Percentiles rank a stretch among this genome's conserved stretches.
These are phyloP conservation scores for Wickerhamiella bombiphila DNA, from an alignment of 805 yeast genomes.

Conservation along the genomic window DNA sequence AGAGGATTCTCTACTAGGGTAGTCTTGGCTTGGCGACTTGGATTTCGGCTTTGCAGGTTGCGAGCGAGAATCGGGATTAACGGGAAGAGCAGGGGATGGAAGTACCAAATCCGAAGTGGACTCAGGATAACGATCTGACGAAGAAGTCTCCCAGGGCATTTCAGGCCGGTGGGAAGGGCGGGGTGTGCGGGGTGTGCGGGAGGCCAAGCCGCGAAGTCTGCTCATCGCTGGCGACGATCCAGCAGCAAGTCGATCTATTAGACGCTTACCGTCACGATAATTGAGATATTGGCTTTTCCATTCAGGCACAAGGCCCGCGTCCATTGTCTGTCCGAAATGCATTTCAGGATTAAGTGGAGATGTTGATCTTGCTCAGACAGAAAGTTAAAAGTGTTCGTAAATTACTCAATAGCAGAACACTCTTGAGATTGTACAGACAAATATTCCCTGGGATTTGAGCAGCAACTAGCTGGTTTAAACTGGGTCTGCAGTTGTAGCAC, in stretches of 20 bases:
- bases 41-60: no score
- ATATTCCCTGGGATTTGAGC: no score
- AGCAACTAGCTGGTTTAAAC: no score
- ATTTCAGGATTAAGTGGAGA: no score
- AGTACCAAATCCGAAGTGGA: not conserved
- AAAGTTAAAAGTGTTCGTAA: no score
- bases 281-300: constrained; percentile 31
- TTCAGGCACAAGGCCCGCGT: constrained; percentile 26
- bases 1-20: no score
- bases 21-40: no score
- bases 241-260: constrained; percentile 24
- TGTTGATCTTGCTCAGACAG: no score
- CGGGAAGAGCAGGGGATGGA: constrained; percentile 1
- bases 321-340: constrained; percentile 15
- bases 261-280: constrained; percentile 36
- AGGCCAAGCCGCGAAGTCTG: not conserved
- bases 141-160: not conserved
- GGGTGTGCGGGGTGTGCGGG: not conserved
- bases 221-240: not conserved
- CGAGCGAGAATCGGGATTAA: not conserved
- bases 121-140: not conserved
- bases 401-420: no score
- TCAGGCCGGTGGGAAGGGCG: not conserved
- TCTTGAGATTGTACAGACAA: no score
- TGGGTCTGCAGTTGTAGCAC: no score